Conservation (phyloP, 2,329 filamentous ascomycete genomes). For the Ophiostoma quercus region DNA sequence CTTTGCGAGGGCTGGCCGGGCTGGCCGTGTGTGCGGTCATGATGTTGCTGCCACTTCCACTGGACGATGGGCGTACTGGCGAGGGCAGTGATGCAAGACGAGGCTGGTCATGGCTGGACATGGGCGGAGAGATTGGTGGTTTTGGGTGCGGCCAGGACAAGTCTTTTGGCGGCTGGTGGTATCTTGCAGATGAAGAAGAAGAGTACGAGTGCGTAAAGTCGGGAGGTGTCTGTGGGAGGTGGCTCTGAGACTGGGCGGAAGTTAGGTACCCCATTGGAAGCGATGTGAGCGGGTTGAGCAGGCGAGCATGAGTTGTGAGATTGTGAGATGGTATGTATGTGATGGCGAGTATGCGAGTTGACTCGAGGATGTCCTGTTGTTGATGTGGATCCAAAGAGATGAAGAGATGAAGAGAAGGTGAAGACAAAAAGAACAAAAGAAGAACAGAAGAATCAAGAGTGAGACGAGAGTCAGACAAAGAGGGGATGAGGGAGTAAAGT, state of each 20-base stretch:
- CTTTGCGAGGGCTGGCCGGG: constrained; percentile 10
- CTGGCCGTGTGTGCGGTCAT: constrained; percentile 31
- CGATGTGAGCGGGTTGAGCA: constrained; percentile 26
- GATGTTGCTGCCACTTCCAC: constrained; percentile 34
- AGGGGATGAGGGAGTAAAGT: neutral
- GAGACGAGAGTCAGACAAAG: constrained; percentile 13
- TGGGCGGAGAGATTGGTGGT: constrained; percentile 48
- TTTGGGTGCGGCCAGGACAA: constrained; percentile 41
- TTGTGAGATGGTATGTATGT: neutral
- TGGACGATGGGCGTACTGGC: constrained; percentile 5
- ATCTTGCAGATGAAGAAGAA: neutral
- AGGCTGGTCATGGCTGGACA: constrained; percentile 53
- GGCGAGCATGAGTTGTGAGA: neutral
- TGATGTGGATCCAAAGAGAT: neutral
- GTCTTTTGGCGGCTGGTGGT: constrained; percentile 35
- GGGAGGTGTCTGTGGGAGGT: constrained; percentile 51
- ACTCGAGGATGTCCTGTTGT: neutral
- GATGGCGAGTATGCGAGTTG: neutral
- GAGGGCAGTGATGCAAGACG: constrained; percentile 1
- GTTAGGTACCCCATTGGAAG: constrained; percentile 54
- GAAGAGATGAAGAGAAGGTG: neutral
- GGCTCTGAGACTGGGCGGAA: constrained; percentile 47
- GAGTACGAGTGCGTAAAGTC: constrained; percentile 42
- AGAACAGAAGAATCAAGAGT: neutral
- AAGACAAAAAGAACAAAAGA: neutral